Evolutionary conservation across 176 grass and related monocot genomes (phyloP).

Genomic region (Oryza australiensis): DNA sequence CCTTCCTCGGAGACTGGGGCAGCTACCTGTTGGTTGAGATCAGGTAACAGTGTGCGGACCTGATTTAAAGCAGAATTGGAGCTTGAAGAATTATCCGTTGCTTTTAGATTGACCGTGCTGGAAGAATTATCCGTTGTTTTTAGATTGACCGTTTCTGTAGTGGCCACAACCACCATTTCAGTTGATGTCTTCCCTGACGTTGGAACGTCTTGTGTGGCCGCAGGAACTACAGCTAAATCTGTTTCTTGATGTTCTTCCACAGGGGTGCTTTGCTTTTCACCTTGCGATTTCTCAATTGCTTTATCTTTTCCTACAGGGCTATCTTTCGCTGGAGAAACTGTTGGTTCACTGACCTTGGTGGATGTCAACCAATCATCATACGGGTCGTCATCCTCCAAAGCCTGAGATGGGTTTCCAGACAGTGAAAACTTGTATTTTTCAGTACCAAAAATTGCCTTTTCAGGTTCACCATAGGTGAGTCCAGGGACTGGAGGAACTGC

Average conservation of each 20-base stretch:
- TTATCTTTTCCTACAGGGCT: constrained; percentile 7
- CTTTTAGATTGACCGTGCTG: constrained; percentile 11
- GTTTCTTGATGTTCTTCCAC: constrained; percentile 35
- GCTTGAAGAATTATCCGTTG: constrained; percentile 20
- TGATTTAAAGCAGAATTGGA: constrained; percentile 7
- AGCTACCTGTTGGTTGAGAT: constrained; percentile 9
- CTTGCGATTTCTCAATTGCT: not conserved
- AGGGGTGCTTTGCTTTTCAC: constrained; percentile 22
- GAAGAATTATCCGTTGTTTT: constrained; percentile 21
- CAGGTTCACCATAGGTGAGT: not conserved
- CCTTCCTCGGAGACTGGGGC: constrained; percentile 16
- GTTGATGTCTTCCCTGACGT: constrained; percentile 26
- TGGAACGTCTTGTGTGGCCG: constrained; percentile 17
- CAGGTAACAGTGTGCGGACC: not conserved
- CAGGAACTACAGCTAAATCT: constrained; percentile 6
- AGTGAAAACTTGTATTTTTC: not conserved
- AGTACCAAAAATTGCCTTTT: constrained; percentile 33
- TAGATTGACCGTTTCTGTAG: constrained; percentile 24
- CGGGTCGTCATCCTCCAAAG: constrained; percentile 50
- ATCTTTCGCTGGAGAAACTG: constrained; percentile 14
- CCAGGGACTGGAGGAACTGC: constrained; percentile 36
- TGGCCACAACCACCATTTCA: constrained; percentile 32
- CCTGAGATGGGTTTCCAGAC: constrained; percentile 21
- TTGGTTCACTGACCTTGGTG: constrained; percentile 48
- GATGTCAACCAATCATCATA: constrained; percentile 52